phyloP scores from a whole-genome alignment of 305 asterid genomes.

The Solanum aculeatissimum region DNA sequence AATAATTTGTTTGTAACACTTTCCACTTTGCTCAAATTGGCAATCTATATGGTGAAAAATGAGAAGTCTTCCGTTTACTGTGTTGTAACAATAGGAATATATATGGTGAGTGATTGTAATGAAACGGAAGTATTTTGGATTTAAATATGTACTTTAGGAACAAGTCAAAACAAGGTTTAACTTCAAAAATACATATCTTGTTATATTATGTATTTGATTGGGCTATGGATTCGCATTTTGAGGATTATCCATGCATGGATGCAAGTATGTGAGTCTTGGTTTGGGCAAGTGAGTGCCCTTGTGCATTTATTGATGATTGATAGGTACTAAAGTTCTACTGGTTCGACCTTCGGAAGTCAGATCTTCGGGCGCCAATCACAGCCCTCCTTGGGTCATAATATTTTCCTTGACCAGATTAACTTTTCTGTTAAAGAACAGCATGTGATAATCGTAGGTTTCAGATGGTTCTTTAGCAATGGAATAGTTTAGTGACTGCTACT shows the following conservation, averaged over 20 bases:
- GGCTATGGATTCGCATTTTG: too few species aligned
- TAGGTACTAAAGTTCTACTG: too few species aligned
- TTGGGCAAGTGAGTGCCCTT: too few species aligned
- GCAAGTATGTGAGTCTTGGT: too few species aligned
- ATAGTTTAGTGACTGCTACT: background rate
- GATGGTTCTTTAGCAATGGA: background rate
- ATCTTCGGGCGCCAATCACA: background rate
- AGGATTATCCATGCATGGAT: too few species aligned
- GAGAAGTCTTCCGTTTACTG: background rate
- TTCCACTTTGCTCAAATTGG: background rate
- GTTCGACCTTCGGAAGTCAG: background rate
- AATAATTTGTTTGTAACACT: background rate
- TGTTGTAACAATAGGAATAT: background rate
- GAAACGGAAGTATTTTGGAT: background rate
- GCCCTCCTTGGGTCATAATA: background rate
- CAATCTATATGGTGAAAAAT: background rate
- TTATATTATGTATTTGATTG: too few species aligned
- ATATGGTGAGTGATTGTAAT: background rate
- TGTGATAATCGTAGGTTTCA: background rate
- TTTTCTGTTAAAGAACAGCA: background rate
- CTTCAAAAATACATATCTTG: background rate
- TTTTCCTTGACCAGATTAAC: background rate
- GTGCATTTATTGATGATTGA: too few species aligned
- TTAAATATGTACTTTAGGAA: background rate
- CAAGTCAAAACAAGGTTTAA: background rate